Conservation (phyloP, 2,329 filamentous ascomycete species). For the Arthrobotrys entomopaga region DNA sequence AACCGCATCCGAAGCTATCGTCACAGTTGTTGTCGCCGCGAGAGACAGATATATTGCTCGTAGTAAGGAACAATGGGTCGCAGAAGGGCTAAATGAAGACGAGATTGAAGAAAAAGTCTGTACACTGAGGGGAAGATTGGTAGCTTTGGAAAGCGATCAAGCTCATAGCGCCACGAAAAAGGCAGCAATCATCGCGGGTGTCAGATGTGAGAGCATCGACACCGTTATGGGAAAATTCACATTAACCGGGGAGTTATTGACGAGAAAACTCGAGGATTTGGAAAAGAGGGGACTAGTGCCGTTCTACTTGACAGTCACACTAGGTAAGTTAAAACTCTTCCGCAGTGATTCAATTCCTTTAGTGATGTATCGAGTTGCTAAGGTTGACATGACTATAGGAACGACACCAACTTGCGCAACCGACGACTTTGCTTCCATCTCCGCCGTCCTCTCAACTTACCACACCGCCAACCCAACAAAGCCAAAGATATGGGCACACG, state of each 20-base stretch:
- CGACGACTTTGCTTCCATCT: constrained; percentile 80
- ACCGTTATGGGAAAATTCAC: constrained; percentile 72
- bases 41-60: constrained; percentile 76
- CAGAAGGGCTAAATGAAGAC: constrained; percentile 62
- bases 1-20: constrained; percentile 84
- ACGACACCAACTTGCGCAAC: constrained; percentile 89
- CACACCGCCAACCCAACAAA: constrained; percentile 58
- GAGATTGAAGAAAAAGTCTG: constrained; percentile 77
- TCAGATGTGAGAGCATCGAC: constrained; percentile 76
- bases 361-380: not conserved
- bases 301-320: constrained; percentile 83
- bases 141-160: constrained; percentile 81
- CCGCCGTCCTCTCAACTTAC: constrained; percentile 65
- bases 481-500: constrained; percentile 83
- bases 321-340: constrained; percentile 66
- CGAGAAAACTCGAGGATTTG: constrained; percentile 71
- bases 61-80: constrained; percentile 58
- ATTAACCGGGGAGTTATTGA: constrained; percentile 73
- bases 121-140: constrained; percentile 74
- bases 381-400: constrained; percentile 61
- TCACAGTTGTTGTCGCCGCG: constrained; percentile 87
- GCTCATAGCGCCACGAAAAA: constrained; percentile 88
- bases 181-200: constrained; percentile 83
- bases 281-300: constrained; percentile 78
- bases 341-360: not conserved